Evolutionary conservation across 345 rosid species (phyloP), one percentile per base, ranked within the genome.

Genomic region (Rubroshorea leprosula): DNA sequence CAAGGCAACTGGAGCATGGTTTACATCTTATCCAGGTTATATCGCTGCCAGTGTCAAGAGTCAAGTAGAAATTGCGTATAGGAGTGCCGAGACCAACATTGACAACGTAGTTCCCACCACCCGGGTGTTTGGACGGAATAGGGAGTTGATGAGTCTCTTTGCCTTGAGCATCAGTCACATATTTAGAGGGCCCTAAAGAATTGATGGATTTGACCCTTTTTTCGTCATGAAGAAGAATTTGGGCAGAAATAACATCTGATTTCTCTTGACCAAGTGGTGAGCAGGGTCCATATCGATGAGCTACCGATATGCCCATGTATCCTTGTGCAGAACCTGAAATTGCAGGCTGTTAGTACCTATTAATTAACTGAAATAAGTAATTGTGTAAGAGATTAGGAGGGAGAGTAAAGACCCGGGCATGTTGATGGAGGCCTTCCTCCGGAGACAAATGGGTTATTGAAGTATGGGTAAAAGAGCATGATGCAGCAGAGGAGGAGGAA

Each of bases 21-120:
- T 44, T 14, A 23, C 72, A 72, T 26, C 22, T 48, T 23, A 73
- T 55, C 77, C 73, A 73, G 16, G 73, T 68, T 1, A 1, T 12
- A 39, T 11, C 19, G 27, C 76, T 68, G 20, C 70, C 70, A 6
- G 70, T 64, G 45, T 73, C 70, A 4, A 72, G 52, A 46, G 48
- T 47, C 58, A 73, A 47, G 38, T 21, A 29, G 16, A 59, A 53
- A 6, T 46, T 6, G 17, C 6, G 49, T 52, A 1, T 18, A 0
- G 72, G 73, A 4, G 61, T 46, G 54, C 77, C 70, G 1, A 73
- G 15, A 24, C 77, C 70, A 21, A 68, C 49, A 2, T 20, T 56
- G 60, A 68, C 64, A 5, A 51, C 16, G 1, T 5, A 68, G 45
- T 46, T 45, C 2, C 17, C 51, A 1, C 43, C 53, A n/a, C 45